These are phyloP conservation scores for Pyrenopolyporus hunteri DNA, from an alignment of 495 filamentous ascomycete species.

Conservation along the genomic window DNA sequence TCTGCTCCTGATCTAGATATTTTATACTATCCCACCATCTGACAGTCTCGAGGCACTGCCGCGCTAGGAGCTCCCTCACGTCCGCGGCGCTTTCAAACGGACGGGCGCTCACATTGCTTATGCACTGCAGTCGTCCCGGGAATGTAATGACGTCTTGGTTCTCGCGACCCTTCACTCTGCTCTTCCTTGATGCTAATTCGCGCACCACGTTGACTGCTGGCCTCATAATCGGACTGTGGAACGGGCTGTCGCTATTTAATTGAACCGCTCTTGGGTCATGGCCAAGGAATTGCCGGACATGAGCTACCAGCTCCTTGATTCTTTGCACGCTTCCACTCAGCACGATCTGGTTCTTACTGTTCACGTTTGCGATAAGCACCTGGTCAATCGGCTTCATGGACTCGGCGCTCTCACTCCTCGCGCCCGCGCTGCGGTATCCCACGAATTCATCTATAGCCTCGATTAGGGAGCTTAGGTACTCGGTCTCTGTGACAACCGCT, in stretches of 20 bases:
- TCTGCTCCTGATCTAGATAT: slow-evolving; percentile 85
- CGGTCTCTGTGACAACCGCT: slow-evolving; percentile 83
- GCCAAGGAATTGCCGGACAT: slow-evolving; percentile 89
- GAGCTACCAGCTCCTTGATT: slow-evolving; percentile 84
- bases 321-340: slow-evolving; percentile 84
- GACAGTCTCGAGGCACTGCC: slow-evolving; percentile 86
- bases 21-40: slow-evolving; percentile 91
- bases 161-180: slow-evolving; percentile 53
- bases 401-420: slow-evolving; percentile 68
- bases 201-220: slow-evolving; percentile 78
- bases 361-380: slow-evolving; percentile 92
- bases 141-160: slow-evolving; percentile 66
- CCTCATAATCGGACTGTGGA: slow-evolving; percentile 91
- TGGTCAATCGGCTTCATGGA: slow-evolving; percentile 77
- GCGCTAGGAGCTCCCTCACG: slow-evolving; percentile 74
- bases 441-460: slow-evolving; percentile 80
- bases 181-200: slow-evolving; percentile 61
- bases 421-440: slow-evolving; percentile 65
- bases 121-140: slow-evolving; percentile 73
- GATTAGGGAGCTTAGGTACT: slow-evolving; percentile 70
- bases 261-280: slow-evolving; percentile 90
- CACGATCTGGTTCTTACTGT: slow-evolving; percentile 95
- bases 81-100: slow-evolving; percentile 77
- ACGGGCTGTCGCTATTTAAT: slow-evolving; percentile 88
- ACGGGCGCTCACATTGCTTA: slow-evolving; percentile 83